Evolutionary conservation across 805 yeast genomes (phyloP).

Genomic region (Yarrowia sp.): DNA sequence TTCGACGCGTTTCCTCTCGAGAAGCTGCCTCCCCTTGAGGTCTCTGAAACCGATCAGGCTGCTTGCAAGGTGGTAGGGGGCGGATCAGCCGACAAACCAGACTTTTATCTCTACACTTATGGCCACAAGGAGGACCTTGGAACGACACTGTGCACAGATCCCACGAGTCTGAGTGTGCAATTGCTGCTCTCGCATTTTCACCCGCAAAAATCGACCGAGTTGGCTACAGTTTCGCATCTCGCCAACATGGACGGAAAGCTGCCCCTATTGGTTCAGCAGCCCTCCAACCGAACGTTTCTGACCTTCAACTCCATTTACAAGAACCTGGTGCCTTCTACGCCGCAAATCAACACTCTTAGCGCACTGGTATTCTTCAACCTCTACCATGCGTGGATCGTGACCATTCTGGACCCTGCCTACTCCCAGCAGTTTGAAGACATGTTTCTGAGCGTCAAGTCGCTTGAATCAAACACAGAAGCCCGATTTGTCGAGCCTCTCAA

Average conservation of each 20-base stretch:
- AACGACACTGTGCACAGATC: slow-evolving; percentile 36
- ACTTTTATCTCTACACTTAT: slow-evolving; percentile 27
- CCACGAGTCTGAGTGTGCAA: slow-evolving; percentile 34
- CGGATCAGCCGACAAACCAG: not conserved
- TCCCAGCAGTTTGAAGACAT: slow-evolving; percentile 14
- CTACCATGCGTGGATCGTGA: slow-evolving; percentile 31
- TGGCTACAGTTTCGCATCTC: slow-evolving; percentile 11
- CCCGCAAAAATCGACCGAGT: not conserved
- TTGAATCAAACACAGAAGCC: slow-evolving; percentile 5
- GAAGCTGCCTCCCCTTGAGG: slow-evolving; percentile 30
- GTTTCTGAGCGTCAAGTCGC: slow-evolving; percentile 27
- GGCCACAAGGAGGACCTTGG: slow-evolving; percentile 33
- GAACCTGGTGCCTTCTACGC: slow-evolving; percentile 1
- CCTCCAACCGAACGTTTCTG: slow-evolving; percentile 1
- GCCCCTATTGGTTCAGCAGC: slow-evolving; percentile 28
- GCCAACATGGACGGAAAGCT: slow-evolving; percentile 28
- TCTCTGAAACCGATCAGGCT: not conserved
- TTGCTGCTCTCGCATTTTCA: slow-evolving; percentile 29
- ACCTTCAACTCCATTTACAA: slow-evolving; percentile 13
- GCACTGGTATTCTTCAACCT: slow-evolving; percentile 29
- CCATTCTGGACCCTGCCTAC: slow-evolving; percentile 27
- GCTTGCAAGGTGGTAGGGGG: slow-evolving; percentile 26
- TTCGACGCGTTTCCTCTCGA: slow-evolving; percentile 39
- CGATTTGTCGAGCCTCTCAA: slow-evolving; percentile 17
- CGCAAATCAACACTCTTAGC: slow-evolving; percentile 5